Conservation (phyloP, 371 early-diverging fungal genomes). For the Rhizopus arrhizus region DNA sequence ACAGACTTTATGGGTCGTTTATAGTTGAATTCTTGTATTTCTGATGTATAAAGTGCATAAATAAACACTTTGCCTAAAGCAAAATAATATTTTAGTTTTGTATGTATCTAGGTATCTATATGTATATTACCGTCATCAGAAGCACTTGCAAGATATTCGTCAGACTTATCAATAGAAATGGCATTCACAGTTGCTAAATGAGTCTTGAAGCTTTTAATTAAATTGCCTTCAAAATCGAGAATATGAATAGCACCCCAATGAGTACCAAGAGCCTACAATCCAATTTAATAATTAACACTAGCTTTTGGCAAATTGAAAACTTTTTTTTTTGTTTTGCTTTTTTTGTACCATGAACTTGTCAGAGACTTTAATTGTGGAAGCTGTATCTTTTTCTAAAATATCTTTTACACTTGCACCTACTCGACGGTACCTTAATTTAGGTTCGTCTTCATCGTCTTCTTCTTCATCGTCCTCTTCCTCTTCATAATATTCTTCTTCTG, state of each 20-base stretch:
- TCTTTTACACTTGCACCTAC: conserved; percentile 75
- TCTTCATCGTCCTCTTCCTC: conserved; percentile 52
- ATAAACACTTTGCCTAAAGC: conserved; percentile 73
- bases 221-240: conserved; percentile 90
- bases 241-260: conserved; percentile 92
- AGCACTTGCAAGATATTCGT: conserved; percentile 89
- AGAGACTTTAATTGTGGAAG: conserved; percentile 74
- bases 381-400: conserved; percentile 84
- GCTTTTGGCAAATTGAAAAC: background rate
- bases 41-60: conserved; percentile 69
- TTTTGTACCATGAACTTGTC: conserved; percentile 79
- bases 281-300: too few species aligned
- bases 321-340: conserved; percentile 4
- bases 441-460: conserved; percentile 79
- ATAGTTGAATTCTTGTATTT: conserved; percentile 68
- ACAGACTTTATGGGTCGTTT: conserved; percentile 89
- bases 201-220: conserved; percentile 74
- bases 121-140: conserved; percentile 85
- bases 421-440: conserved; percentile 86
- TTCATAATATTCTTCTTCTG: conserved; percentile 47
- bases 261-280: conserved; percentile 84
- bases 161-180: conserved; percentile 81
- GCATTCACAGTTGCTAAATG: conserved; percentile 85
- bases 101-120: background rate
- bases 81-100: background rate